A percentile compares a stretch with the other conserved stretches of the same genome.
phyloP scores from a whole-genome alignment of 805 yeast genomes.

The Kodamaea fukazawae region DNA sequence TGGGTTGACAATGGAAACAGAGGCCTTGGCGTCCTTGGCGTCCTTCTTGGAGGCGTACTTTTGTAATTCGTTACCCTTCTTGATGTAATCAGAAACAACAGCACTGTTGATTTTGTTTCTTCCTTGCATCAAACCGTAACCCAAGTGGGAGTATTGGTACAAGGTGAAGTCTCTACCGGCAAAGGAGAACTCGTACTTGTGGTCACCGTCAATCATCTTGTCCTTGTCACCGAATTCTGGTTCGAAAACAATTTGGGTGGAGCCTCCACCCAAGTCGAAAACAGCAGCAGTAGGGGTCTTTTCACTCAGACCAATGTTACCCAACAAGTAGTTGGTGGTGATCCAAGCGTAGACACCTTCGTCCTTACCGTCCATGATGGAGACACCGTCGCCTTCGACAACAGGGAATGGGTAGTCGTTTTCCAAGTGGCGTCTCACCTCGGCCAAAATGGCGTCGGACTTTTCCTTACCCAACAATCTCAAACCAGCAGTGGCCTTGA shows the following conservation, averaged over 20 bases:
- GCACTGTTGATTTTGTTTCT: constrained; percentile 73
- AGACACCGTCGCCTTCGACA: constrained; percentile 79
- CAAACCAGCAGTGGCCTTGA: constrained; percentile 97
- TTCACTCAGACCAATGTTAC: constrained; percentile 82
- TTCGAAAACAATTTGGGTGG: constrained; percentile 97
- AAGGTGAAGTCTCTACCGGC: constrained; percentile 78
- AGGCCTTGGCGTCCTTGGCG: constrained; percentile 37
- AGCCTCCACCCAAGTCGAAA: constrained; percentile 97
- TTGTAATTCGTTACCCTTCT: constrained; percentile 23
- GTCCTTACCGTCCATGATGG: constrained; percentile 93
- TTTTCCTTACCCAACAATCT: constrained; percentile 78
- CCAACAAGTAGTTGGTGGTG: constrained; percentile 88
- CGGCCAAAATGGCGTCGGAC: constrained; percentile 65
- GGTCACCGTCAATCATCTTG: constrained; percentile 80
- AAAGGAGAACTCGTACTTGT: constrained; percentile 73
- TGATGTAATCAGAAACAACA: constrained; percentile 52
- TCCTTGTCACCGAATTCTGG: constrained; percentile 64
- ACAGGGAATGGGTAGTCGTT: constrained; percentile 88
- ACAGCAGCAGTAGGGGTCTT: constrained; percentile 91
- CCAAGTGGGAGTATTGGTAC: constrained; percentile 93
- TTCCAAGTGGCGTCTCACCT: constrained; percentile 75
- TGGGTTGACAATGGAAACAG: constrained; percentile 62
- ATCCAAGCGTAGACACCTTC: constrained; percentile 99
- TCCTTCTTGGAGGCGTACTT: constrained; percentile 30
- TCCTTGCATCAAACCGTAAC: constrained; percentile 94